Evolutionary conservation across 176 grass and related monocot genomes (phyloP).

Genomic region (Melocanna baccifera): DNA sequence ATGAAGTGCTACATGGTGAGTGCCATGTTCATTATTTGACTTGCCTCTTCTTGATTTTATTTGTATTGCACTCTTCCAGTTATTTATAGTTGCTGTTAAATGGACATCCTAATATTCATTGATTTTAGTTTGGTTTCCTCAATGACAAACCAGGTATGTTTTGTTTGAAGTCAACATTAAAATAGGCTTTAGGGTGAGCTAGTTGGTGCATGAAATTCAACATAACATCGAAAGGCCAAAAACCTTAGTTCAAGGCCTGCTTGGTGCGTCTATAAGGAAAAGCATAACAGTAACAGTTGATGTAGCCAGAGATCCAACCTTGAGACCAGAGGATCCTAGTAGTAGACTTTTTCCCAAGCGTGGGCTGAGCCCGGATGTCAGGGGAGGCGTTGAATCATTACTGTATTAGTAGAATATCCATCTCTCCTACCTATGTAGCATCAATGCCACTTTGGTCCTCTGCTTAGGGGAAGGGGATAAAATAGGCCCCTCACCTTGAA

Average conservation of each 20-base stretch:
- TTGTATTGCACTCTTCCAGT: not conserved
- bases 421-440: not conserved
- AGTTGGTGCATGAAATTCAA: not conserved
- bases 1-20: constrained; percentile 90
- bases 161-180: not conserved
- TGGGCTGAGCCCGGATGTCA: not conserved
- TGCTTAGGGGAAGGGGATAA: not conserved
- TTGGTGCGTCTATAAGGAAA: not conserved
- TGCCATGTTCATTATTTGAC: not conserved
- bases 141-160: not conserved
- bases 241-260: not conserved
- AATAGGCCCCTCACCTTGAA: not conserved
- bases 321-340: not conserved
- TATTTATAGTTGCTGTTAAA: not conserved
- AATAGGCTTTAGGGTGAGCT: not conserved
- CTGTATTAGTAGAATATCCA: not conserved
- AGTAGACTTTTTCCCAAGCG: not conserved
- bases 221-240: not conserved
- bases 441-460: not conserved
- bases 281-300: not conserved
- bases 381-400: not conserved
- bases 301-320: not conserved
- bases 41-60: not conserved
- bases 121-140: not conserved
- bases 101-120: not conserved